These are phyloP conservation scores for Trichoderma sp. DNA, from an alignment of 2,329 filamentous ascomycete genomes.

Conservation along the genomic window DNA sequence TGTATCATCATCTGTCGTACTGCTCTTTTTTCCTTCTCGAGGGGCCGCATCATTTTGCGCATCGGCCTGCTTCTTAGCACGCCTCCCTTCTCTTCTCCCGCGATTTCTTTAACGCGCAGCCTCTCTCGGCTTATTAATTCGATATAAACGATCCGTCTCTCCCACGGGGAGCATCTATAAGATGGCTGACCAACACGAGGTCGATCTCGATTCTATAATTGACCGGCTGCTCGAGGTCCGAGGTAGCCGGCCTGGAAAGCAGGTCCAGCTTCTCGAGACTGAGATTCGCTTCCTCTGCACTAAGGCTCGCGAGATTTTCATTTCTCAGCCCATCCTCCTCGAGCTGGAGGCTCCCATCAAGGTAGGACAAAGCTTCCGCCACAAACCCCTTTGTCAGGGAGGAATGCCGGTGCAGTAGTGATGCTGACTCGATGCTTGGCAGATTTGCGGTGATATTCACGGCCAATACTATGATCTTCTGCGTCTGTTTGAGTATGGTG, in stretches of 20 bases:
- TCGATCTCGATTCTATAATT: slow-evolving; percentile 99
- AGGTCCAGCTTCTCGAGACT: slow-evolving; percentile 92
- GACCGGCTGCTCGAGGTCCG: slow-evolving; percentile 95
- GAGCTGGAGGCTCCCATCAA: slow-evolving; percentile 99
- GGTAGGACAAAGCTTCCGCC: slow-evolving; percentile 53
- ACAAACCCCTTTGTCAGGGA: too few species aligned
- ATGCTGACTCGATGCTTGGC: not conserved
- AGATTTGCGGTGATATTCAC: slow-evolving; percentile 99
- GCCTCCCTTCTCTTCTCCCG: slow-evolving; percentile 13
- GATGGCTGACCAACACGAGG: slow-evolving; percentile 73
- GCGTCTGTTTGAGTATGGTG: slow-evolving; percentile 95
- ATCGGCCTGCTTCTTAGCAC: slow-evolving; percentile 29
- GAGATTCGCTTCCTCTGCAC: slow-evolving; percentile 98
- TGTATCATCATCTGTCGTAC: slow-evolving; percentile 31
- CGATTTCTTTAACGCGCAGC: slow-evolving; percentile 26
- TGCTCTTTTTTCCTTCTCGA: slow-evolving; percentile 21
- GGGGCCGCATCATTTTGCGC: slow-evolving; percentile 31
- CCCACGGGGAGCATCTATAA: slow-evolving; percentile 36
- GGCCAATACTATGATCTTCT: slow-evolving; percentile 98
- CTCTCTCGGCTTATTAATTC: slow-evolving; percentile 31
- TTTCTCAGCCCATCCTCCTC: slow-evolving; percentile 95
- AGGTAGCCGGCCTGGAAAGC: slow-evolving; percentile 96
- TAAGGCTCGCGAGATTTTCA: slow-evolving; percentile 98
- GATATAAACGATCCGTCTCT: slow-evolving; percentile 36
- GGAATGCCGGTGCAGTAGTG: not conserved